These are phyloP conservation scores for Dioscorea cayenensis DNA, from an alignment of 116 monocot species.

Conservation along the genomic window DNA sequence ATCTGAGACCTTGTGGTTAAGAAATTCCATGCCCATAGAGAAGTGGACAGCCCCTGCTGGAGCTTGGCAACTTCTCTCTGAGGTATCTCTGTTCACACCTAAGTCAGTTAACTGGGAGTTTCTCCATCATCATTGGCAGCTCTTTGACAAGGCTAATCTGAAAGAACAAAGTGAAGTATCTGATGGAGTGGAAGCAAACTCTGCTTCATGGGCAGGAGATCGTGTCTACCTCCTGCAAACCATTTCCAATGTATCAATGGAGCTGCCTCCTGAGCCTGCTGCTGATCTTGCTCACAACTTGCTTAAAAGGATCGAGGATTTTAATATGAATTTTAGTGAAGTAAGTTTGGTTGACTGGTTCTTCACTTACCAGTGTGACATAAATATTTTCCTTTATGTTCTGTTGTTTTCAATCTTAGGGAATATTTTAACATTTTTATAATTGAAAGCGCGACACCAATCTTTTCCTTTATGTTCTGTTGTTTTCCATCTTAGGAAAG, in stretches of 20 bases:
- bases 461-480: too few species aligned
- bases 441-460: too few species aligned
- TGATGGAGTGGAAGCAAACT: conserved; percentile 32
- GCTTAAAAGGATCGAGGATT: conserved; percentile 63
- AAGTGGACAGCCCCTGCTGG: conserved; percentile 84
- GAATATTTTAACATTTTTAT: too few species aligned
- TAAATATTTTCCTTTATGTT: too few species aligned
- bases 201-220: conserved; percentile 69
- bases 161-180: conserved; percentile 14
- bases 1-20: conserved; percentile 65
- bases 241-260: conserved; percentile 84
- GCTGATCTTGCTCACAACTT: conserved; percentile 75
- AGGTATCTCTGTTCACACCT: conserved; percentile 67
- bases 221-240: conserved; percentile 75
- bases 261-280: conserved; percentile 77
- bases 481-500: neutral
- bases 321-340: conserved; percentile 87
- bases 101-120: conserved; percentile 84
- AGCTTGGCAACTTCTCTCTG: conserved; percentile 85
- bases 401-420: too few species aligned
- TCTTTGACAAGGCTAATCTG: conserved; percentile 50
- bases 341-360: conserved; percentile 14
- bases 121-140: conserved; percentile 91
- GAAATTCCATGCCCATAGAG: conserved; percentile 48
- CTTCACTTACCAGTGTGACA: neutral